These are phyloP conservation scores for Colletotrichum orchidophilum DNA, from an alignment of 2,329 filamentous ascomycete species.

Conservation along the genomic window DNA sequence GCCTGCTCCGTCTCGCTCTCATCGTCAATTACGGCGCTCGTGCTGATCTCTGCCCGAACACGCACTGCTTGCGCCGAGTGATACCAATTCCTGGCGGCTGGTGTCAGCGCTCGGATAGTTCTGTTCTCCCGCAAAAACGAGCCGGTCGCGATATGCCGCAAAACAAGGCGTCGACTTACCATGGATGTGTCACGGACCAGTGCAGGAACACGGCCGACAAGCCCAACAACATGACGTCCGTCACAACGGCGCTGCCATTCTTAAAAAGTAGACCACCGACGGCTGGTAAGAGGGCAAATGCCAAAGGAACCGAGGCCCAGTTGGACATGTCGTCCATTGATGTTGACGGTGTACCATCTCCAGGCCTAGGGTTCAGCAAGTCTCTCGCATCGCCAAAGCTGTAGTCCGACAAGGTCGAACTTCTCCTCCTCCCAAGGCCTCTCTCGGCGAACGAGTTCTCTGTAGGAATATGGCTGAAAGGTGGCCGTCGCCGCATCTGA, in stretches of 20 bases:
- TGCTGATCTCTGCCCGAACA: constrained; percentile 56
- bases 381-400: constrained; percentile 76
- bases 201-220: constrained; percentile 88
- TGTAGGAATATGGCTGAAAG: constrained; percentile 36
- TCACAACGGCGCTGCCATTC: constrained; percentile 84
- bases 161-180: constrained; percentile 62
- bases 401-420: constrained; percentile 82
- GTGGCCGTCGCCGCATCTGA: constrained; percentile 37
- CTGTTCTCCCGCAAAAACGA: not conserved
- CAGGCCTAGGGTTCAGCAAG: constrained; percentile 66
- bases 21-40: constrained; percentile 54
- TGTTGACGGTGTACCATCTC: constrained; percentile 14
- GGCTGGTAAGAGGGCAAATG: constrained; percentile 85
- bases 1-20: constrained; percentile 52
- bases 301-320: constrained; percentile 84
- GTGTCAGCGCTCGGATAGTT: constrained; percentile 23
- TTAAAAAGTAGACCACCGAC: constrained; percentile 86
- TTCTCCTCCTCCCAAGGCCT: constrained; percentile 63
- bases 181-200: constrained; percentile 91
- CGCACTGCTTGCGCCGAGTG: constrained; percentile 73
- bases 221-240: constrained; percentile 83
- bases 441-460: constrained; percentile 41
- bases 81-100: constrained; percentile 72
- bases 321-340: constrained; percentile 54
- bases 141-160: not conserved